These are phyloP conservation scores for Exsudoporus frostii DNA, from an alignment of 768 basidiomycete genomes.

Conservation along the genomic window DNA sequence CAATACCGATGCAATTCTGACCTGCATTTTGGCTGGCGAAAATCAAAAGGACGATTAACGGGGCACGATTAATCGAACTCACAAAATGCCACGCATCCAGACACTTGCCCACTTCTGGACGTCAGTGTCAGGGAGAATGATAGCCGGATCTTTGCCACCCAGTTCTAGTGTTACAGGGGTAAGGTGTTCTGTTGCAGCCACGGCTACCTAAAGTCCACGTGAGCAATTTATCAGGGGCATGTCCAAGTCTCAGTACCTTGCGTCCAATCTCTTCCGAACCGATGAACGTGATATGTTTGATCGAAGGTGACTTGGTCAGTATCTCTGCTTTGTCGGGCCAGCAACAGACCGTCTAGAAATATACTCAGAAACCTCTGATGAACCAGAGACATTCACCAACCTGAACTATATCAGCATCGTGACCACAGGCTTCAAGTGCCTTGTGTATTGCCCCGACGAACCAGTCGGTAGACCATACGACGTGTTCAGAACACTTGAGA, in stretches of 20 bases:
- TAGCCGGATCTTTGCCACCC: conserved; percentile 91
- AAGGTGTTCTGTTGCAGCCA: conserved; percentile 79
- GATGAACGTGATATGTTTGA: conserved; percentile 95
- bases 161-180: conserved; percentile 93
- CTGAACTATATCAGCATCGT: conserved; percentile 88
- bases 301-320: conserved; percentile 70
- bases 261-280: conserved; percentile 78
- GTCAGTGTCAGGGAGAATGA: conserved; percentile 85
- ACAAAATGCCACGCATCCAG: conserved; percentile 93
- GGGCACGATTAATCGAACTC: conserved; percentile 33
- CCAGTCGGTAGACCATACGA: conserved; percentile 86
- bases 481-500: conserved; percentile 89
- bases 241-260: conserved; percentile 43
- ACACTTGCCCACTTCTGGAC: conserved; percentile 74
- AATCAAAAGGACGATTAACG: background rate
- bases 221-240: background rate
- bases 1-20: conserved; percentile 97
- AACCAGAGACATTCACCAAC: conserved; percentile 31
- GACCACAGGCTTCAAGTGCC: conserved; percentile 78
- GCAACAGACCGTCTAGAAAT: conserved; percentile 70
- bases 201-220: conserved; percentile 59
- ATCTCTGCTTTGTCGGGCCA: conserved; percentile 84
- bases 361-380: conserved; percentile 5
- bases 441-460: conserved; percentile 76
- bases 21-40: conserved; percentile 78